phyloP scores from a whole-genome alignment of 129 eudicot genomes.

The Arctium lappa region DNA sequence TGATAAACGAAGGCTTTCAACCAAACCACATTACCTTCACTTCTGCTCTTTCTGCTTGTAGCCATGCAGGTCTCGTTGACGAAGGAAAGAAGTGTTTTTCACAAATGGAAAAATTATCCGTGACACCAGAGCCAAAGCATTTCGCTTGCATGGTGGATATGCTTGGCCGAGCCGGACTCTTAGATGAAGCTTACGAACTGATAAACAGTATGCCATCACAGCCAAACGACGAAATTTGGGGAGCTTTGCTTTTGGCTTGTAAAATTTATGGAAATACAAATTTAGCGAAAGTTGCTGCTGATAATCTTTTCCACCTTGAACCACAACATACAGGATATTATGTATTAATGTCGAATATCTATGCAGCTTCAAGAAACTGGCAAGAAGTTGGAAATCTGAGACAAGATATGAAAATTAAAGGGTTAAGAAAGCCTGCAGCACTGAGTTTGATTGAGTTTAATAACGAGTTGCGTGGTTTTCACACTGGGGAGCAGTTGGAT shows the following conservation, averaged over 20 bases:
- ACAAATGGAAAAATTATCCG: conserved; percentile 30
- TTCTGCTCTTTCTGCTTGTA: conserved; percentile 55
- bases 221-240: conserved; percentile 70
- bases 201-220: conserved; percentile 46
- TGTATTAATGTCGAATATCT: conserved; percentile 51
- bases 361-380: conserved; percentile 41
- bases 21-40: conserved; percentile 55
- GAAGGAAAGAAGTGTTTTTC: conserved; percentile 39
- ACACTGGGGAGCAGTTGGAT: conserved; percentile 32
- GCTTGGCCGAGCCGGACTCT: conserved; percentile 60
- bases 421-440: conserved; percentile 45
- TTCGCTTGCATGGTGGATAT: conserved; percentile 92
- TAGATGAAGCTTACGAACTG: conserved; percentile 65
- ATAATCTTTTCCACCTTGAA: conserved; percentile 50
- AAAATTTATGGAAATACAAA: conserved; percentile 41
- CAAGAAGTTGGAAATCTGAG: conserved; percentile 38
- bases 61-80: conserved; percentile 51
- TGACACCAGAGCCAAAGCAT: conserved; percentile 44
- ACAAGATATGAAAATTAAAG: conserved; percentile 32
- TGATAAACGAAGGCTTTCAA: conserved; percentile 35
- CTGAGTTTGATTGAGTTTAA: conserved; percentile 31
- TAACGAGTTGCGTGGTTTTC: conserved; percentile 35
- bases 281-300: conserved; percentile 58
- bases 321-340: conserved; percentile 62
- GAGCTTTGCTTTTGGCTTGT: conserved; percentile 71